These are phyloP conservation scores for Macaranga tanarius DNA, from an alignment of 441 rosid species.

Conservation along the genomic window DNA sequence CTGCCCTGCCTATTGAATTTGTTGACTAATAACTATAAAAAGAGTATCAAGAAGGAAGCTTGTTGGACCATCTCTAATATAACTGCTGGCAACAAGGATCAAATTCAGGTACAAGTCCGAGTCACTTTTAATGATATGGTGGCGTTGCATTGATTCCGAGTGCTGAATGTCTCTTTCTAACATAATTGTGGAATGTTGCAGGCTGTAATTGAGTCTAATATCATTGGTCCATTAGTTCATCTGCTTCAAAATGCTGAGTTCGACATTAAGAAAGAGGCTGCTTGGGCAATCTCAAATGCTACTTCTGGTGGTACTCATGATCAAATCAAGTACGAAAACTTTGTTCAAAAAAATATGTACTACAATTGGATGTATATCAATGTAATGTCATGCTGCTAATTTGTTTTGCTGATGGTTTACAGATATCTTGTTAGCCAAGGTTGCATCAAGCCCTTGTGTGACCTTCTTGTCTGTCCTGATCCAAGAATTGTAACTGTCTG, in stretches of 20 bases:
- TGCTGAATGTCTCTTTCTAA: no score
- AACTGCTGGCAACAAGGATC: constrained; percentile 88
- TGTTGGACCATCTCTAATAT: constrained; percentile 98
- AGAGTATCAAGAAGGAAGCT: constrained; percentile 90
- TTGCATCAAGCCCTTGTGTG: constrained; percentile 86
- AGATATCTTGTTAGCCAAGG: constrained; percentile 77
- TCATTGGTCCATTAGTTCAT: constrained; percentile 57
- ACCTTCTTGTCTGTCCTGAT: constrained; percentile 81
- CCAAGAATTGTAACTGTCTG: constrained; percentile 86
- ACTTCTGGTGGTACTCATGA: constrained; percentile 88
- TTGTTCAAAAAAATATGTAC: neutral
- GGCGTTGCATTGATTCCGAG: constrained; percentile 5
- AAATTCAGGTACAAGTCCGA: constrained; percentile 62
- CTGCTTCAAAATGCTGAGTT: constrained; percentile 88
- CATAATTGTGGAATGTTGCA: constrained; percentile 26
- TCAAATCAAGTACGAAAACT: constrained; percentile 81
- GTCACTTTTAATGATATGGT: constrained; percentile 6
- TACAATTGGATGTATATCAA: neutral
- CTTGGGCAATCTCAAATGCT: constrained; percentile 86
- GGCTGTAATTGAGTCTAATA: constrained; percentile 69
- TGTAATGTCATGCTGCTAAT: neutral
- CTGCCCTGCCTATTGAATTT: constrained; percentile 69
- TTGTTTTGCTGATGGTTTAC: neutral
- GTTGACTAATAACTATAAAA: constrained; percentile 63
- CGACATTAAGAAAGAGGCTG: constrained; percentile 90